Conservation (phyloP, 2,329 filamentous ascomycete genomes). For the Tolypocladium paradoxum region DNA sequence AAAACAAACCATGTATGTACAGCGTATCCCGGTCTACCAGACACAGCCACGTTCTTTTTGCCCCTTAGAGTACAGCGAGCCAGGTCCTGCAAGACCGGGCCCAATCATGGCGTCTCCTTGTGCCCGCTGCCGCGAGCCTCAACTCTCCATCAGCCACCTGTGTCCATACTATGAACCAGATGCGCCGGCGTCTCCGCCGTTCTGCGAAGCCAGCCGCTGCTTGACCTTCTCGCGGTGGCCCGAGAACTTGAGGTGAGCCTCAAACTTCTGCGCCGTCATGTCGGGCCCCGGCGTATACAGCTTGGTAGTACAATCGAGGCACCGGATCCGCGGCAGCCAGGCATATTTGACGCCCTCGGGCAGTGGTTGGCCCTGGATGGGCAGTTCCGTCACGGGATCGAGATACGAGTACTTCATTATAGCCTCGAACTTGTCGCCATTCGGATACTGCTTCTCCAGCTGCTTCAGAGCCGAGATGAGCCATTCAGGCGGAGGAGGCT, state of each 20-base stretch:
- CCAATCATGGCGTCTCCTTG: neutral
- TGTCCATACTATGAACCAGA: neutral
- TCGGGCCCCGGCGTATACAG: constrained; percentile 85
- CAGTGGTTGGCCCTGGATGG: constrained; percentile 45
- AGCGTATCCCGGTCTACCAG: neutral
- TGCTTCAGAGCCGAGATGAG: constrained; percentile 62
- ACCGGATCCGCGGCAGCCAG: constrained; percentile 82
- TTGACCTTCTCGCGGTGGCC: constrained; percentile 62
- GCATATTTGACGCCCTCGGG: constrained; percentile 62
- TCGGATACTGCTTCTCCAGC: constrained; percentile 60
- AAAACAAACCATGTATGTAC: neutral
- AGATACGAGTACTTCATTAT: constrained; percentile 85
- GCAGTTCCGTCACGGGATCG: constrained; percentile 57
- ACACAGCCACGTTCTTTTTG: neutral
- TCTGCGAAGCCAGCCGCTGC: constrained; percentile 17
- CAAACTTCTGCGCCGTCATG: constrained; percentile 79
- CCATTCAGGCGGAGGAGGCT: constrained; percentile 86
- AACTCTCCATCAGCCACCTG: neutral
- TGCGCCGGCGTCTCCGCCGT: constrained; percentile 7
- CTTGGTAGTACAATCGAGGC: constrained; percentile 86
- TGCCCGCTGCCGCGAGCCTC: neutral
- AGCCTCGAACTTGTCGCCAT: constrained; percentile 70
- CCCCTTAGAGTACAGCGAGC: neutral
- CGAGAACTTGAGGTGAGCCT: constrained; percentile 81
- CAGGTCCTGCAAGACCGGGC: neutral